phyloP scores from a whole-genome alignment of 2,329 filamentous ascomycete genomes.

The Elsinoe fawcettii region DNA sequence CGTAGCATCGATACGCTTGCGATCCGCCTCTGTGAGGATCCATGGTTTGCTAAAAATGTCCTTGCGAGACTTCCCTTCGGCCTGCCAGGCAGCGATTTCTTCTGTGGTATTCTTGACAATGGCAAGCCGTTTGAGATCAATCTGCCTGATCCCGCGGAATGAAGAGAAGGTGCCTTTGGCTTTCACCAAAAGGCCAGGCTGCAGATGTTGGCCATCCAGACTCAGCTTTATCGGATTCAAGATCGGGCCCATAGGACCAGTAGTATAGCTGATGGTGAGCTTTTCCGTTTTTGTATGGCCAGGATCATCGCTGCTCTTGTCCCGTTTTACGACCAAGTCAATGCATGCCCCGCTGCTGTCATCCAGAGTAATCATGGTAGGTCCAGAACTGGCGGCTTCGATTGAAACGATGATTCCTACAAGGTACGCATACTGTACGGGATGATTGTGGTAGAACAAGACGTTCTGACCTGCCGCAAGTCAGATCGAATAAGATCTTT shows the following conservation, averaged over 20 bases:
- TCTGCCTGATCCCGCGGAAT: constrained; percentile 45
- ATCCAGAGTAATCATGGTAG: constrained; percentile 48
- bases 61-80: constrained; percentile 42
- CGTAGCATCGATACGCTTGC: constrained; percentile 35
- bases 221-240: constrained; percentile 30
- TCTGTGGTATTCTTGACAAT: constrained; percentile 45
- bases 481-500: neutral
- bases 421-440: constrained; percentile 41
- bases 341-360: constrained; percentile 54
- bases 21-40: constrained; percentile 40
- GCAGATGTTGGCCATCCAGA: constrained; percentile 30
- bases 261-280: neutral
- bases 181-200: constrained; percentile 46
- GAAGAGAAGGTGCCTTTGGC: constrained; percentile 49
- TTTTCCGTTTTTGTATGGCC: neutral
- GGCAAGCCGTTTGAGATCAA: constrained; percentile 47
- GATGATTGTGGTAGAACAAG: constrained; percentile 49
- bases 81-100: constrained; percentile 48
- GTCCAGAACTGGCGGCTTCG: constrained; percentile 33
- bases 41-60: constrained; percentile 48
- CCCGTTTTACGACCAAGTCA: constrained; percentile 44
- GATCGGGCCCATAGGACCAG: neutral
- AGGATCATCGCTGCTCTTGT: neutral
- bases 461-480: constrained; percentile 44
- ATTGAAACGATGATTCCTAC: constrained; percentile 40